phyloP scores from a whole-genome alignment of 2,329 filamentous ascomycete species.

The Sclerotinia glacialis region DNA sequence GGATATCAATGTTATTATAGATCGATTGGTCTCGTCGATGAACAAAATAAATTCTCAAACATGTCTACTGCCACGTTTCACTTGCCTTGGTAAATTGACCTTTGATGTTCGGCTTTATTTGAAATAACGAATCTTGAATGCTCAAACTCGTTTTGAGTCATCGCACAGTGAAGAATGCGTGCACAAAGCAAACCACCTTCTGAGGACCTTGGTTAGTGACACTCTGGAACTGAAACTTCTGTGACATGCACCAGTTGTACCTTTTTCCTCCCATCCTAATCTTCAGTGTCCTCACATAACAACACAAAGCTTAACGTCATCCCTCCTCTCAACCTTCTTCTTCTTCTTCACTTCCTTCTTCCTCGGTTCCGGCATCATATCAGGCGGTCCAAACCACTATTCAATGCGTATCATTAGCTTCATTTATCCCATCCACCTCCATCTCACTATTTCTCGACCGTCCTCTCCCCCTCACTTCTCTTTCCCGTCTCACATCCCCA shows the following conservation, averaged over 20 bases:
- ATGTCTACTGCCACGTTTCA: not conserved
- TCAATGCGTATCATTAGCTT: not conserved
- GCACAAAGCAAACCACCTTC: not conserved
- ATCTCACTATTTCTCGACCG: not conserved
- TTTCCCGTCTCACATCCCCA: not conserved
- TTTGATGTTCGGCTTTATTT: not conserved
- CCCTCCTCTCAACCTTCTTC: not conserved
- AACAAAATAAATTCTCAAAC: not conserved
- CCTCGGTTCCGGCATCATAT: constrained; percentile 1
- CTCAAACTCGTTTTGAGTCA: not conserved
- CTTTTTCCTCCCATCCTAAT: not conserved
- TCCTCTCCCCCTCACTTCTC: too few relatives aligned
- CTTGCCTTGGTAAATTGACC: not conserved
- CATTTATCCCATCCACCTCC: not conserved
- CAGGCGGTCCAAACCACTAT: constrained; percentile 22
- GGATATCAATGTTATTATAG: constrained; percentile 5
- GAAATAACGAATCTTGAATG: not conserved
- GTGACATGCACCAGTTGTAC: not conserved
- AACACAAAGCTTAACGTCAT: constrained; percentile 7
- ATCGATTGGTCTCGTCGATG: constrained; percentile 2
- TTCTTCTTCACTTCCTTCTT: not conserved
- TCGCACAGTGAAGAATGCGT: not conserved
- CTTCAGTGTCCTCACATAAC: not conserved
- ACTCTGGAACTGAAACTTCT: not conserved
- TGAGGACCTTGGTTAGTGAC: not conserved